Evolutionary conservation across 345 rosid species (phyloP), one percentile per base, ranked within the genome.

Genomic region (Capsella bursapastoris): DNA sequence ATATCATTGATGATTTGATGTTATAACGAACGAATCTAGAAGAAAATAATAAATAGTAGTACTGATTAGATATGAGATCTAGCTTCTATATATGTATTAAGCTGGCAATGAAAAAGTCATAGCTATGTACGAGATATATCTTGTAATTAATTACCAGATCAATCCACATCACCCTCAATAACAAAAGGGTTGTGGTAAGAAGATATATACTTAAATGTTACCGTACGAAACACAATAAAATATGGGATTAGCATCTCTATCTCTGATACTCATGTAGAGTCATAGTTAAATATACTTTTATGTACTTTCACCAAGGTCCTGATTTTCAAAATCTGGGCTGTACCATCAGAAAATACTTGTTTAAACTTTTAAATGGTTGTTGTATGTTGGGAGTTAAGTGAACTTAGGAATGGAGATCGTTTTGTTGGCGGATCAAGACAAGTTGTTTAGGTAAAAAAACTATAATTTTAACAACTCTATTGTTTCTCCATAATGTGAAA

Each of bases 1-100:
- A 29, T 37, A 66, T 48, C 61, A 40, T 58, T 74, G 78, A 49
- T 58, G 67, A 74, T 58, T 38, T 29, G 35, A 28, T 74, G 53
- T 40, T 32, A 4, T 18, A 18, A 18, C 25, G 28, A 40, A 12
- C 45, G n/a, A 13, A 38, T 49, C 78, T 57, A 66, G 35, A 66
- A 28, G 60, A 49, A 55, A 37, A 31, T 32, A 65, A 31, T 64
- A 64, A 51, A 53, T 40, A 47, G 35, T 22, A 16, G 28, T 18
- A 47, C 22, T 57, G 29, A 28, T 18, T 74, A 49, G 72, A 58
- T 74, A 5, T 49, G 67, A 58, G 47, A 66, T 74, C 67, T 38
- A 65, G 41, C 65, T 16, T 25, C 15, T 28, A 73, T 27, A 57
- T 64, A 8, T 27, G 66, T 64, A 8, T n/a, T 12, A 66, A 29